Evolutionary conservation across 345 rosid genomes (phyloP).

Genomic region (Eucalyptus tenuipes): DNA sequence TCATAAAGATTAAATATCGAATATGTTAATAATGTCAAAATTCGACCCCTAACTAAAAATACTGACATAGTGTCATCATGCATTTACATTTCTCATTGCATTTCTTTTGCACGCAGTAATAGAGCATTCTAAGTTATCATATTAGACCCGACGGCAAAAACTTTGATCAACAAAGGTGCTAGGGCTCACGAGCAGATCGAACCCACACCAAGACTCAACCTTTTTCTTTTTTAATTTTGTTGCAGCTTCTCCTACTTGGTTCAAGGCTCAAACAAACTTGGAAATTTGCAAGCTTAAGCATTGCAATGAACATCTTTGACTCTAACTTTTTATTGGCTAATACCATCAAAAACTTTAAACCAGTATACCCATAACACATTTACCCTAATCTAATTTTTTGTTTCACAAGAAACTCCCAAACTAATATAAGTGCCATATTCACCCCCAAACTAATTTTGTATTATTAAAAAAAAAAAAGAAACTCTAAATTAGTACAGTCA

Average conservation of each 20-base stretch:
- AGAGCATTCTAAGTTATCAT: neutral
- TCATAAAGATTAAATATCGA: neutral
- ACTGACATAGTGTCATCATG: neutral
- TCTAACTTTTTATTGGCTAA: neutral
- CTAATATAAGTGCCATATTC: neutral
- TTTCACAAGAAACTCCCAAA: neutral
- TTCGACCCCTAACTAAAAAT: neutral
- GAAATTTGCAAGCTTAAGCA: neutral
- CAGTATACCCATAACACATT: neutral
- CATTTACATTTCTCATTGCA: neutral
- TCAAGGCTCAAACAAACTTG: neutral
- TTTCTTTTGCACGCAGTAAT: neutral
- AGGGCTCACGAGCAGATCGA: neutral
- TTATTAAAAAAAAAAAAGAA: too few species aligned
- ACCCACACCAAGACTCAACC: neutral
- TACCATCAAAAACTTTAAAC: too few species aligned
- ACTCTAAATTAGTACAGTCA: neutral
- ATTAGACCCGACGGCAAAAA: neutral
- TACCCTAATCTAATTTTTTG: neutral
- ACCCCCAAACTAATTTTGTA: neutral
- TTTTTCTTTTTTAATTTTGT: neutral
- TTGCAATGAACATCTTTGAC: neutral
- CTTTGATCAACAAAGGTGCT: neutral
- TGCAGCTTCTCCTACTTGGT: neutral
- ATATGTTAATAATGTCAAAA: neutral